phyloP scores from a whole-genome alignment of 305 asterid genomes.

The Vinca major region DNA sequence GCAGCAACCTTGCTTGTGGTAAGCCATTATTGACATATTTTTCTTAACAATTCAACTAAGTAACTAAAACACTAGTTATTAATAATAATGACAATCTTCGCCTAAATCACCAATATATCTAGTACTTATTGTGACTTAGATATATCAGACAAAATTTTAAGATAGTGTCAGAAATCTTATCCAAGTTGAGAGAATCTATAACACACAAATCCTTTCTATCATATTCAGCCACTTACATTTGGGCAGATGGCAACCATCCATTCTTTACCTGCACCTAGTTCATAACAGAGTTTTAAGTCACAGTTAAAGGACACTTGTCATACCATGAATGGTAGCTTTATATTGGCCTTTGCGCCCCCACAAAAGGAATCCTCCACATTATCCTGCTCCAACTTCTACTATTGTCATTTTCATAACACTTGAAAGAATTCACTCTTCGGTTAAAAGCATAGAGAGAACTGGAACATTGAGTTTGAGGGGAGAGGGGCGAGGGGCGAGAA shows the following conservation, averaged over 20 bases:
- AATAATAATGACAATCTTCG: too few relatives aligned
- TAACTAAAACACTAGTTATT: too few relatives aligned
- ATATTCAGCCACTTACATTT: slow-evolving; percentile 16
- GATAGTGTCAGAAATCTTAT: slow-evolving; percentile 20
- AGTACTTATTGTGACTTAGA: not conserved
- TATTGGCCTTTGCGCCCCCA: slow-evolving; percentile 10
- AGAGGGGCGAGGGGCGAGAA: too few relatives aligned
- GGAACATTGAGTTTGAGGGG: too few relatives aligned
- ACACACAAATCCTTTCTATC: slow-evolving; percentile 21
- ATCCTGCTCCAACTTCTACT: not conserved
- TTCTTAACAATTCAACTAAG: too few relatives aligned
- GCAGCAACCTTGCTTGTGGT: slow-evolving; percentile 72
- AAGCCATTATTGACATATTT: slow-evolving; percentile 12
- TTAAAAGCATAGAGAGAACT: too few relatives aligned
- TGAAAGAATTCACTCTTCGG: too few relatives aligned
- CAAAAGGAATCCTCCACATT: too few relatives aligned
- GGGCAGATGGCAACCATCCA: slow-evolving; percentile 17
- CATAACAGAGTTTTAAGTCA: too few relatives aligned
- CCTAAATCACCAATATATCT: too few relatives aligned
- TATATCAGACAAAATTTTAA: not conserved
- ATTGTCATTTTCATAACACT: not conserved
- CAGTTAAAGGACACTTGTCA: slow-evolving; percentile 17
- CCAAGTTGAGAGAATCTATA: slow-evolving; percentile 19
- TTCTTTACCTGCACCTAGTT: too few relatives aligned
- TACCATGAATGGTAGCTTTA: slow-evolving; percentile 1